Evolutionary conservation across 495 filamentous ascomycete species (phyloP), one percentile per base, ranked within the genome.

Genomic region (Xylaria scruposa): DNA sequence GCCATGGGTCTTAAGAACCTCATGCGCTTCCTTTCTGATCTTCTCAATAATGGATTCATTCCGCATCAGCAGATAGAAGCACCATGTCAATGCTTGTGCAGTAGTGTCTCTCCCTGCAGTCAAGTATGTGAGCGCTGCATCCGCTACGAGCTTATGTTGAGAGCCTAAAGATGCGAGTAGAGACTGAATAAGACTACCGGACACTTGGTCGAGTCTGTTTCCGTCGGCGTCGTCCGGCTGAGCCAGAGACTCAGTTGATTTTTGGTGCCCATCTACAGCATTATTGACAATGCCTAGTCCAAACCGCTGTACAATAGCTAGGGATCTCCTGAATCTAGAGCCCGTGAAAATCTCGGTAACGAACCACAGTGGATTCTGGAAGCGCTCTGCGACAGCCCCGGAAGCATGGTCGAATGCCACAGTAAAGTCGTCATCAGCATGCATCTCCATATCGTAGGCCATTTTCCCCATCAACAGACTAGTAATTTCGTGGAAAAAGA

Each of bases 371-470:
- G 88, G 88, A 72, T 90, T 90, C 72, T 90, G 88, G 65, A 90
- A 90, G 17, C 88, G 84, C 66, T 87, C 82, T 47, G 88, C 86
- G 2, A 85, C 89, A n/a, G 74, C 80, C 15, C 87, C 88, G 0
- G 88, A 90, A 2, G 88, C 88, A 64, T 83, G 85, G 67, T 90
- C 87, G 71, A 90, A 90, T 1, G 87, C 82, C 47, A 77, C 69
- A 19, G 87, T 85, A 75, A 90, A 90, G 4, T 87, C 84, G 65
- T 89, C 84, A 67, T 84, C 80, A 49, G 86, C 81, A 68, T 88
- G 87, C 79, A 90, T 89, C 66, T 90, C 86, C 84, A 89, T 88
- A 72, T 89, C 84, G 74, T 90, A 90, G 6, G 88, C 88, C 83
- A 89, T 86, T 67, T 84, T 84, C 31, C 87, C 88, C 87, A 90